A percentile compares a stretch with the other conserved stretches of the same genome.
phyloP scores from a whole-genome alignment of 2,329 filamentous ascomycete genomes.

The Xylaria sp. region DNA sequence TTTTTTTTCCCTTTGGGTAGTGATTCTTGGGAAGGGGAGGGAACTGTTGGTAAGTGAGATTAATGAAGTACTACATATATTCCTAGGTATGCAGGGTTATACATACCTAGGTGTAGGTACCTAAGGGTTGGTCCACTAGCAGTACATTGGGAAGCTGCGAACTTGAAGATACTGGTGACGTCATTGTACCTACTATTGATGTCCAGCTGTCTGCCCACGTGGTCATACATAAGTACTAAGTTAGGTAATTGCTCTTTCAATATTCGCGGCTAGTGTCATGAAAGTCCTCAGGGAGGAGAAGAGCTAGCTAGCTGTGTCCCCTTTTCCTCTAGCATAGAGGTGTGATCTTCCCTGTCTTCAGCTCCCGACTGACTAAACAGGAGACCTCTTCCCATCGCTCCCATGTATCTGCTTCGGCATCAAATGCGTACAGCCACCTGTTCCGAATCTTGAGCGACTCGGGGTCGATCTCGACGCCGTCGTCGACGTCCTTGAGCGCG shows the following conservation, averaged over 20 bases:
- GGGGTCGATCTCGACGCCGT: slow-evolving; percentile 57
- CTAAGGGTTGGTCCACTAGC: too few species aligned
- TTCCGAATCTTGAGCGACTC: slow-evolving; percentile 61
- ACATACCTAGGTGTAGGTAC: too few species aligned
- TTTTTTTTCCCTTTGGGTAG: not conserved
- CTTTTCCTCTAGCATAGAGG: slow-evolving; percentile 49
- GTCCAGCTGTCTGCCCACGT: slow-evolving; percentile 9
- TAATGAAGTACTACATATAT: not conserved
- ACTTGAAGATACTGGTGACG: slow-evolving; percentile 7
- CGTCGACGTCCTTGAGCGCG: slow-evolving; percentile 55
- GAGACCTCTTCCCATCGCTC: slow-evolving; percentile 57
- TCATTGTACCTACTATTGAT: slow-evolving; percentile 14
- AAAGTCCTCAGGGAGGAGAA: not conserved
- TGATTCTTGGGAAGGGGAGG: not conserved
- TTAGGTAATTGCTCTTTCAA: not conserved
- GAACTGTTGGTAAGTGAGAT: not conserved
- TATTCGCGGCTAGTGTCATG: not conserved
- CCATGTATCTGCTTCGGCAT: slow-evolving; percentile 58
- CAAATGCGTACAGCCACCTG: slow-evolving; percentile 59
- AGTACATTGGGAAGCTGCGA: too few species aligned
- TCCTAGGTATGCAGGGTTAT: too few species aligned
- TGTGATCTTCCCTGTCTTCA: slow-evolving; percentile 52
- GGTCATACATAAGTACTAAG: not conserved
- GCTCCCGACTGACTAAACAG: slow-evolving; percentile 50
- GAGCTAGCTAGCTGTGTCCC: not conserved